Evolutionary conservation across 2,329 filamentous ascomycete species (phyloP), one percentile per base, ranked within the genome.

Genomic region (Aspergillus luchuensis): DNA sequence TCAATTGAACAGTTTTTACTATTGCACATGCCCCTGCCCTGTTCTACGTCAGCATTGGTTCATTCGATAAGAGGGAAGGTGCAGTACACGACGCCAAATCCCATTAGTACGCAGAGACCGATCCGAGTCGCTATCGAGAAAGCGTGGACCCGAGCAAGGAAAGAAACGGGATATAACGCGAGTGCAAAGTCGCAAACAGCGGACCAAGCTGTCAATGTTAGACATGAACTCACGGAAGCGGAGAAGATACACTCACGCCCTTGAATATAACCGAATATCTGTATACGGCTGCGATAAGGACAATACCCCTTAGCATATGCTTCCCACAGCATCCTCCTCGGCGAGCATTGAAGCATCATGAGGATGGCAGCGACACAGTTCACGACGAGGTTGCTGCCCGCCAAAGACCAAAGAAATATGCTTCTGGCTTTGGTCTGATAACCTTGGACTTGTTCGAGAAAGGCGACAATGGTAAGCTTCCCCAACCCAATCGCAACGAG

Each of bases 41-140:
- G 17, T 8, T 33, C 10, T 25, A 5, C 10, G 19, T 59, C 45
- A 58, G 48, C 28, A 43, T 15, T 13, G 8, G 6, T 1, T 13
- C n/a, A 11, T 13, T 2, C 4, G 2, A 15, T 19, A 11, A 28
- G 8, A 2, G 6, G 8, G 5, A 5, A 23, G 15, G 5, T 36
- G 43, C 23, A 60, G 43, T 59, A 67, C 66, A 64, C 50, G 13
- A 68, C 41, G 15, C 70, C 71, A 19, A 70, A 49, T 11, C 68
- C 69, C 69, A 72, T 72, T 30, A 73, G 58, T 2, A 61, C 25
- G 51, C 68, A 71, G 21, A 72, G 65, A 5, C 69, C 71, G 15
- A 71, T 56, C 54, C 68, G 70, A 4, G 66, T 66, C 15, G 57
- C 39, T 2, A 60, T 39, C 3, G 63, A 54, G 23, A 67, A 59